These are phyloP conservation scores for Solanum pinnatisectum DNA, from an alignment of 257 asterid species.

Conservation along the genomic window DNA sequence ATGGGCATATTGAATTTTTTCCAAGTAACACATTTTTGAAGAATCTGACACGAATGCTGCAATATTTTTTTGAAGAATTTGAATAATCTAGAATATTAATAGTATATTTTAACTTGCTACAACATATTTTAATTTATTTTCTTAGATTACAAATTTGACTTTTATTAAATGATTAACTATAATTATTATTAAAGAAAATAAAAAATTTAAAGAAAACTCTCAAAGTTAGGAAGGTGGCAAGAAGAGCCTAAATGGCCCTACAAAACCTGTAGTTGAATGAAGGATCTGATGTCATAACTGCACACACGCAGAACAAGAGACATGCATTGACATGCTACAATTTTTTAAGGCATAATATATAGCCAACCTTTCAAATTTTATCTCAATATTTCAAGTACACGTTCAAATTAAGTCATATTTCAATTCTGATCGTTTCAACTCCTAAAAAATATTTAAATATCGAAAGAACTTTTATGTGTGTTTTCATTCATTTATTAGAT, in stretches of 20 bases:
- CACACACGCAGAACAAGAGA: conserved; percentile 17
- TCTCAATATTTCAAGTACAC: too few relatives aligned
- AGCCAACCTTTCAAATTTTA: not conserved
- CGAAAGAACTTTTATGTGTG: fast-evolving
- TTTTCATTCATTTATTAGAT: not conserved
- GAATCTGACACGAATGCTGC: fast-evolving
- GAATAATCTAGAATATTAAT: not conserved
- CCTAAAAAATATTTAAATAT: not conserved
- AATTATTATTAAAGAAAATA: not conserved
- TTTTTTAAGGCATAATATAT: not conserved
- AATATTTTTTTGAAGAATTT: not conserved
- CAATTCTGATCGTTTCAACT: not conserved
- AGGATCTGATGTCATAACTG: conserved; percentile 42
- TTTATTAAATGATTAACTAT: not conserved
- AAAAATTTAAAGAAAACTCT: not conserved
- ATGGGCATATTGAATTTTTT: not conserved
- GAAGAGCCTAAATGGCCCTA: conserved; percentile 36
- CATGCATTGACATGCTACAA: not conserved
- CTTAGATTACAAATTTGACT: not conserved
- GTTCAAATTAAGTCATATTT: not conserved
- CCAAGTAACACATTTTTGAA: not conserved
- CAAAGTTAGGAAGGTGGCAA: conserved; percentile 39
- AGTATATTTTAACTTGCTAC: not conserved
- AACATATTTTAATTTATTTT: not conserved
- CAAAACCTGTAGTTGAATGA: conserved; percentile 21